phyloP scores from a whole-genome alignment of 176 grass and related monocot species.

The Oryza australiensis region DNA sequence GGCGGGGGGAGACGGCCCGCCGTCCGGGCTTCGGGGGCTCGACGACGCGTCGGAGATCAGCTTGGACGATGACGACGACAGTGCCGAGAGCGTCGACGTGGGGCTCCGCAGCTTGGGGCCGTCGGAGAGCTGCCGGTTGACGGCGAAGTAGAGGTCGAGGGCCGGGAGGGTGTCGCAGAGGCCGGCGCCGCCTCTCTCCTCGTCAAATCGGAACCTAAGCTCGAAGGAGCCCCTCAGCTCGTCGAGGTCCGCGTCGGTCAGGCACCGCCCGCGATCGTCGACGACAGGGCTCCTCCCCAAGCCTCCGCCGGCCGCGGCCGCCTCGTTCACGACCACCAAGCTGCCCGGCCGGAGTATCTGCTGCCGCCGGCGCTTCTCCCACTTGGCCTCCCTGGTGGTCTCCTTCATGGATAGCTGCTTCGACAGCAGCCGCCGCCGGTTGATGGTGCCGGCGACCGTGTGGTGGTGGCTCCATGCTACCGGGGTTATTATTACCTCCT shows the following conservation, averaged over 20 bases:
- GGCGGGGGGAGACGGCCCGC: not conserved
- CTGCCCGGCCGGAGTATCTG: constrained; percentile 11
- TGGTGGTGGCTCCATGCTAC: not conserved
- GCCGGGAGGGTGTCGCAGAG: constrained; percentile 50
- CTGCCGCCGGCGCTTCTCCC: constrained; percentile 43
- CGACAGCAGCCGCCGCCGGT: constrained; percentile 29
- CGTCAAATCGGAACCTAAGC: constrained; percentile 54
- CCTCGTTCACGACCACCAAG: not conserved
- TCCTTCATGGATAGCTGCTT: constrained; percentile 61
- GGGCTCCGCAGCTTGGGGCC: constrained; percentile 42
- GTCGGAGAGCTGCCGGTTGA: constrained; percentile 44
- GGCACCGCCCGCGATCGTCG: not conserved
- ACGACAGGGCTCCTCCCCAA: too few species aligned
- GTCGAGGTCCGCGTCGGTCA: constrained; percentile 52
- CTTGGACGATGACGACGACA: constrained; percentile 23
- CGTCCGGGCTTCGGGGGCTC: constrained; percentile 28
- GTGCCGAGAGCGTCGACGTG: constrained; percentile 31
- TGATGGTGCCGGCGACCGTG: not conserved
- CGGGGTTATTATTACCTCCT: not conserved
- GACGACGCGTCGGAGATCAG: constrained; percentile 1
- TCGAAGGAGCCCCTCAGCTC: constrained; percentile 49
- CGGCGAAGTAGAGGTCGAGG: constrained; percentile 50
- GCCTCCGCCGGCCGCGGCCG: not conserved
- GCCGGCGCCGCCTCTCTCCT: constrained; percentile 34
- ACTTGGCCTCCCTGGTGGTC: constrained; percentile 45